Conservation (phyloP, 2,329 filamentous ascomycete genomes). For the Nemania abortiva region DNA sequence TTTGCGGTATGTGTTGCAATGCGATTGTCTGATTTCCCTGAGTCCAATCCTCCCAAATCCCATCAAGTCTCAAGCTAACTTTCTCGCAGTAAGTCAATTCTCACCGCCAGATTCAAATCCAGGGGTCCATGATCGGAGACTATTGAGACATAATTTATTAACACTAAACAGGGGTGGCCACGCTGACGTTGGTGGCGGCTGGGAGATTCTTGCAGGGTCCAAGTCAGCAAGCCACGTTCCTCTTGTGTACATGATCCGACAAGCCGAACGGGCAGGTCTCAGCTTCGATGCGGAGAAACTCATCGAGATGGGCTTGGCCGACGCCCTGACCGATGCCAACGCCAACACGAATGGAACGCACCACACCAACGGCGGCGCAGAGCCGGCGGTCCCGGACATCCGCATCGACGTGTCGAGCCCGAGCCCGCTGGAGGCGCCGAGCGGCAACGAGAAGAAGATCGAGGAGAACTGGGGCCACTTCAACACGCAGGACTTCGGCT, state of each 20-base stretch:
- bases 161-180: slow-evolving; percentile 68
- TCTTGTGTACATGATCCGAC: slow-evolving; percentile 77
- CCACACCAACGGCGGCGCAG: slow-evolving; percentile 13
- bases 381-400: slow-evolving; percentile 50
- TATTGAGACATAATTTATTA: neutral
- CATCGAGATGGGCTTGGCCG: slow-evolving; percentile 72
- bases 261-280: slow-evolving; percentile 74
- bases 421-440: slow-evolving; percentile 23
- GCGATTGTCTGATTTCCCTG: neutral
- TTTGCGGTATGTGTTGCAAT: slow-evolving; percentile 63
- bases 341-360: slow-evolving; percentile 3
- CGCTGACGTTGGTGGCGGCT: slow-evolving; percentile 82
- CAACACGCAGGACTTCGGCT: slow-evolving; percentile 32
- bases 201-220: slow-evolving; percentile 67
- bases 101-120: neutral
- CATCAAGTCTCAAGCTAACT: slow-evolving; percentile 13
- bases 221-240: slow-evolving; percentile 77
- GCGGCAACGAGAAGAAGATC: slow-evolving; percentile 4
- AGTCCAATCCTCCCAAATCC: neutral
- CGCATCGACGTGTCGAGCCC: slow-evolving; percentile 52
- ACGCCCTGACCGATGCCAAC: slow-evolving; percentile 54
- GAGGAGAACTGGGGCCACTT: slow-evolving; percentile 38
- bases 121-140: neutral
- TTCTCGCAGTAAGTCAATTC: slow-evolving; percentile 32
- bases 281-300: slow-evolving; percentile 77